Evolutionary conservation across 768 basidiomycete genomes (phyloP).

Genomic region (Pholiota molesta): DNA sequence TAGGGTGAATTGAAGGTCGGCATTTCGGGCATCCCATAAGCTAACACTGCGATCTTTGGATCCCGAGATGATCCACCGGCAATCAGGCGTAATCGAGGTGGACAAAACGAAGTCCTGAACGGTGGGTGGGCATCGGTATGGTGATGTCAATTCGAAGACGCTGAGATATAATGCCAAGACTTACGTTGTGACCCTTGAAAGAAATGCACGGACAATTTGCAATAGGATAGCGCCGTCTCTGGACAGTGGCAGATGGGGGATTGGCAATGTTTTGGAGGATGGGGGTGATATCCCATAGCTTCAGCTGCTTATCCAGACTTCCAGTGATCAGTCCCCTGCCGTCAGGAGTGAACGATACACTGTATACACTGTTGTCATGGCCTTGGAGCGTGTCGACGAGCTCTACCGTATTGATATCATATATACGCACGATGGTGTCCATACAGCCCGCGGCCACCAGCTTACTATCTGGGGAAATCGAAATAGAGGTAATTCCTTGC

Average conservation of each 20-base stretch:
- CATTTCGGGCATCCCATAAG: slow-evolving; percentile 83
- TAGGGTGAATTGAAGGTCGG: slow-evolving; percentile 85
- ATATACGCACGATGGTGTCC: slow-evolving; percentile 78
- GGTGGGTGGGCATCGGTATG: background rate
- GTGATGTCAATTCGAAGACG: background rate
- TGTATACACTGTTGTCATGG: slow-evolving; percentile 86
- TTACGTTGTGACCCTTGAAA: slow-evolving; percentile 25
- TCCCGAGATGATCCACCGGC: slow-evolving; percentile 93
- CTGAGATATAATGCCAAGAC: slow-evolving; percentile 5
- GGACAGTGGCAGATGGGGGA: background rate
- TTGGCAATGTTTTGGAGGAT: slow-evolving; percentile 48
- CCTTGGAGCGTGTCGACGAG: slow-evolving; percentile 79
- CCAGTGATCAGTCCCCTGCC: slow-evolving; percentile 90
- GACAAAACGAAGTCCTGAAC: slow-evolving; percentile 55
- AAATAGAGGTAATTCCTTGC: slow-evolving; percentile 78
- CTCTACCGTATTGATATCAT: slow-evolving; percentile 70
- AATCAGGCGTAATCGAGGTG: slow-evolving; percentile 81
- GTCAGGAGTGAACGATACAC: slow-evolving; percentile 90
- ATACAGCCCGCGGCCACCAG: slow-evolving; percentile 70
- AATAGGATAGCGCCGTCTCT: background rate
- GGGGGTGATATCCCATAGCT: slow-evolving; percentile 83
- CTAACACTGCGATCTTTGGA: slow-evolving; percentile 93
- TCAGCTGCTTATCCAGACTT: slow-evolving; percentile 84
- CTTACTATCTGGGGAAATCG: slow-evolving; percentile 74
- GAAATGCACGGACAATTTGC: slow-evolving; percentile 38